Evolutionary conservation across 306 rosid species (phyloP), one percentile per base, ranked within the genome.

Genomic region (Nissolia schottii): DNA sequence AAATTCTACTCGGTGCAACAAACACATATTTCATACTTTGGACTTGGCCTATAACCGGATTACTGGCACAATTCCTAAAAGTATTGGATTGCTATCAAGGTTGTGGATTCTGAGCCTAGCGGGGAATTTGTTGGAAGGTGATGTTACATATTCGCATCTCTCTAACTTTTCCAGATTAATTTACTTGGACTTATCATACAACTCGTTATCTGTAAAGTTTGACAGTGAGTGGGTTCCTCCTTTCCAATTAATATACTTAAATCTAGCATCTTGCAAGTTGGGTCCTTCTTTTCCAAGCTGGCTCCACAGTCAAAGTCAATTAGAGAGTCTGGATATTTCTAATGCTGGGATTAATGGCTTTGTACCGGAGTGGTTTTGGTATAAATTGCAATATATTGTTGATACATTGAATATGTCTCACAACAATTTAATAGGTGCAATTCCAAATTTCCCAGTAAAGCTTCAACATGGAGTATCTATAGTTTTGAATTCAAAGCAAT

Each of bases 321-420:
- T 73, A 0, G 0, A 0, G 0, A 1, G 0, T 4, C 19, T 71
- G 0, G 41, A 72, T 22, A 66, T 64, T 48, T 65, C 79, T 4
- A 1, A 65, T 35, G 19, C 2, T 2, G 11, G 18, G 12, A 16
- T 79, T 27, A n/a, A 8, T 1, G 71, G 13, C 19, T 14, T 3
- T 0, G 22, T 67, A n/a, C 76, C 79, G 2, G 43, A 66, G 0
- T 40, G 73, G 61, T 15, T 77, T 77, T 77, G 82, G 77, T 0
- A 3, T 0, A 46, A 24, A 5, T 34, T 16, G 0, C 14, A 24
- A 18, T 7, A 6, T 3, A 2, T 35, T 0, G 6, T 6, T 2
- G n/a, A n/a, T 0, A 0, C 0, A 0, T 0, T 77, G 19, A 25
- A 77, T 62, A 49, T 68, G 37, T 68, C 71, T 2, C 6, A 35